Evolutionary conservation across 108 stramenopile genomes (phyloP).

Genomic region (Cylindrotheca fusiformis): DNA sequence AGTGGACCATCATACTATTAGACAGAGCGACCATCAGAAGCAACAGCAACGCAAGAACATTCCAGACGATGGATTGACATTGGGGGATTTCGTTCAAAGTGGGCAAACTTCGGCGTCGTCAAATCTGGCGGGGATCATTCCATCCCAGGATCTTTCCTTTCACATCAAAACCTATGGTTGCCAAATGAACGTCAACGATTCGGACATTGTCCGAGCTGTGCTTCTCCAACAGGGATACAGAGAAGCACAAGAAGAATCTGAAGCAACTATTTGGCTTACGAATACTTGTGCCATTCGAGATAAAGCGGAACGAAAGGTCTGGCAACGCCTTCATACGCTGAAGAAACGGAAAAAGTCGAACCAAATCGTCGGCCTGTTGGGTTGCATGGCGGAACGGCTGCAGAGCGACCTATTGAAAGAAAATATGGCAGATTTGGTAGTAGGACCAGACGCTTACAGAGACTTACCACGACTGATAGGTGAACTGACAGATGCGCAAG

Average conservation of each 20-base stretch:
- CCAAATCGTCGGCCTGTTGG: constrained; percentile 92
- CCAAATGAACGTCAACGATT: constrained; percentile 98
- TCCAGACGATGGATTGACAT: constrained; percentile 38
- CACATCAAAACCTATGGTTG: constrained; percentile 99
- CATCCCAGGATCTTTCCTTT: constrained; percentile 43
- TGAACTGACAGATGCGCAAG: constrained; percentile 23
- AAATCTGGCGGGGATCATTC: neutral
- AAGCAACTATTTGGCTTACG: constrained; percentile 84
- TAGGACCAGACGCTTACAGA: constrained; percentile 98
- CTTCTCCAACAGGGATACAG: constrained; percentile 44
- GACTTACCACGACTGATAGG: constrained; percentile 90
- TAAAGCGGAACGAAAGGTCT: constrained; percentile 96
- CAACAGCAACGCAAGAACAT: constrained; percentile 3
- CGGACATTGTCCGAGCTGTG: constrained; percentile 91
- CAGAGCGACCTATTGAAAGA: constrained; percentile 89
- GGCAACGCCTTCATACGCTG: constrained; percentile 80
- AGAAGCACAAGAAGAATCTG: constrained; percentile 29
- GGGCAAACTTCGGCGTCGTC: constrained; percentile 3
- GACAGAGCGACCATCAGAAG: neutral
- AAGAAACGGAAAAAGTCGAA: constrained; percentile 25
- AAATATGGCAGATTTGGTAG: constrained; percentile 89
- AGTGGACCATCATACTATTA: constrained; percentile 12
- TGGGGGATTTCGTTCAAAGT: constrained; percentile 28
- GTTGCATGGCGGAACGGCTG: constrained; percentile 99
- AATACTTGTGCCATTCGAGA: constrained; percentile 99